Conservation (phyloP, 108 stramenopile genomes). For the Pseudonitzschia multiseries region DNA sequence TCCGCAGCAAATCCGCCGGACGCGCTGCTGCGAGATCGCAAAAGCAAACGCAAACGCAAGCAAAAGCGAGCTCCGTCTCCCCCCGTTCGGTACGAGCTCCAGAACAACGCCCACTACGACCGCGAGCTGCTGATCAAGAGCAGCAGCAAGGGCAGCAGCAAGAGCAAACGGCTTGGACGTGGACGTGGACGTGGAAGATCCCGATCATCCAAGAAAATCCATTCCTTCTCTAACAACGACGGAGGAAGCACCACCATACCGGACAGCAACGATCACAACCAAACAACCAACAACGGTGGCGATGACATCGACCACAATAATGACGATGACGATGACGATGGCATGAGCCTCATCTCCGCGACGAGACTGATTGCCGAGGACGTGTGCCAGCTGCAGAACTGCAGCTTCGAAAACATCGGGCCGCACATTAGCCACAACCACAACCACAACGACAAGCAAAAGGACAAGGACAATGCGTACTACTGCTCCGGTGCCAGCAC, state of each 20-base stretch:
- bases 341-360: conserved; percentile 3
- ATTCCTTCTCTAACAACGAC: too few species aligned
- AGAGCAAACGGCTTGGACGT: too few species aligned
- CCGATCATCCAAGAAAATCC: too few species aligned
- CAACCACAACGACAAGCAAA: not conserved
- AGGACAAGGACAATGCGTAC: too few species aligned
- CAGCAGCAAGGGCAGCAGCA: too few species aligned
- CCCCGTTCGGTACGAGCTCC: not conserved
- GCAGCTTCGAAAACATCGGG: not conserved
- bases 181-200: too few species aligned
- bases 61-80: not conserved
- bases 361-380: not conserved
- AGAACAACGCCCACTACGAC: not conserved
- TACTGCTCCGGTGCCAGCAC: too few species aligned
- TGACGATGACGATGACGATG: not conserved
- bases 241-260: too few species aligned
- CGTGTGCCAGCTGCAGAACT: not conserved
- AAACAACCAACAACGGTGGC: not conserved
- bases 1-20: too few species aligned
- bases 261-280: not conserved
- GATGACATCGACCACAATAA: not conserved
- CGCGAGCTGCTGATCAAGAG: too few species aligned
- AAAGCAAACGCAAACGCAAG: not conserved
- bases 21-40: too few species aligned
- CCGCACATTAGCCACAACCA: not conserved